A percentile compares a stretch with the other conserved stretches of the same genome.
phyloP scores from a whole-genome alignment of 2,329 filamentous ascomycete species.

The Emergomyces orientalis region DNA sequence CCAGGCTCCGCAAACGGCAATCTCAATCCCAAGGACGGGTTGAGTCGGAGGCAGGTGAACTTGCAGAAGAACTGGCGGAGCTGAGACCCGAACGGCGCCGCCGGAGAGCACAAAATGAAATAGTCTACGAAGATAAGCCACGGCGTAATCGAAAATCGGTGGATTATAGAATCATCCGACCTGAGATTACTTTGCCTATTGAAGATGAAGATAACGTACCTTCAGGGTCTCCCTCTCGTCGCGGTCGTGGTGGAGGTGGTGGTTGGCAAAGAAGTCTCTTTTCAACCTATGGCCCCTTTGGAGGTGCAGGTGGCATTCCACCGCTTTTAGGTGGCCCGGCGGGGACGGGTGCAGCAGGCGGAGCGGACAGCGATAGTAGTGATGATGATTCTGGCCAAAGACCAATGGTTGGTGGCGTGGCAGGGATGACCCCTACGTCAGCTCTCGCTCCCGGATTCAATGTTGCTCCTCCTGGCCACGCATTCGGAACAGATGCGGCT shows the following conservation, averaged over 20 bases:
- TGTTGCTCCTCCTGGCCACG: slow-evolving; percentile 46
- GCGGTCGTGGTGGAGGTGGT: slow-evolving; percentile 53
- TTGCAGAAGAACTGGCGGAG: slow-evolving; percentile 50
- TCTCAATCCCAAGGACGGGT: slow-evolving; percentile 40
- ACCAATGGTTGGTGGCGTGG: slow-evolving; percentile 49
- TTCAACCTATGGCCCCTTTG: slow-evolving; percentile 87
- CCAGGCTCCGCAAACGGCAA: slow-evolving; percentile 42
- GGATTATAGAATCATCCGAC: slow-evolving; percentile 77
- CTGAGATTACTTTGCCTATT: slow-evolving; percentile 59
- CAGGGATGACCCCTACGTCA: slow-evolving; percentile 55
- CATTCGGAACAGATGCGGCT: slow-evolving; percentile 48
- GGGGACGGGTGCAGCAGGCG: slow-evolving; percentile 58
- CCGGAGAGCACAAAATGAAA: slow-evolving; percentile 28
- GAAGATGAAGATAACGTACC: slow-evolving; percentile 64
- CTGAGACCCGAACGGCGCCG: slow-evolving; percentile 40
- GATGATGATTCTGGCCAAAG: slow-evolving; percentile 65
- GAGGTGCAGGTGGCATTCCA: slow-evolving; percentile 65
- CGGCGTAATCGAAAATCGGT: slow-evolving; percentile 55
- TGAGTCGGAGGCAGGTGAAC: slow-evolving; percentile 46
- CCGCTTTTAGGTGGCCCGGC: slow-evolving; percentile 66
- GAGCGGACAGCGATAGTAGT: slow-evolving; percentile 88
- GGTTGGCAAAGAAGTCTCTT: slow-evolving; percentile 74
- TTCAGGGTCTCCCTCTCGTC: slow-evolving; percentile 59
- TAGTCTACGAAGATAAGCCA: slow-evolving; percentile 38
- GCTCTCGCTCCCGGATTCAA: slow-evolving; percentile 44